Conservation (phyloP, 169 alveolate species). For the Plasmodium gaboni region DNA sequence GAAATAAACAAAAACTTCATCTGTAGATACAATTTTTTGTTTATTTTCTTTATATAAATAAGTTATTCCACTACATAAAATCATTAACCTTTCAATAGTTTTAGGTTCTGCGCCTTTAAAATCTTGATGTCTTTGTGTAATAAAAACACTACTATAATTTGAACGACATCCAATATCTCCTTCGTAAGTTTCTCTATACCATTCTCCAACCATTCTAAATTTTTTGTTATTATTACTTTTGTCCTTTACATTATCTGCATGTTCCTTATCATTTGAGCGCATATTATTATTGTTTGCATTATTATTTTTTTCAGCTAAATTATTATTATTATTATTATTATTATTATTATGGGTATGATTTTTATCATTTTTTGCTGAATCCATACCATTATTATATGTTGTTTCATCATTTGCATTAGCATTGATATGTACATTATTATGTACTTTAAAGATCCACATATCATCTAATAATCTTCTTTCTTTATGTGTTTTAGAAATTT, state of each 20-base stretch:
- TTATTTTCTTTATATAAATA: constrained; percentile 57
- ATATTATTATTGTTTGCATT: not conserved
- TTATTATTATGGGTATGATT: constrained; percentile 12
- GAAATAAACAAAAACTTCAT: constrained; percentile 85
- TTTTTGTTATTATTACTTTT: constrained; percentile 5
- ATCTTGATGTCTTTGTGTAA: constrained; percentile 90
- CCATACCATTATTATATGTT: not conserved
- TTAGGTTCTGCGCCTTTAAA: constrained; percentile 85
- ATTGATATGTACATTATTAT: not conserved
- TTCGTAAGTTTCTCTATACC: constrained; percentile 87
- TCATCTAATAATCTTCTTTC: constrained; percentile 87
- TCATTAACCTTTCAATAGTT: constrained; percentile 86
- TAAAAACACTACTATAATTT: constrained; percentile 88
- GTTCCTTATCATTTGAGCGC: not conserved
- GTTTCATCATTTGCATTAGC: not conserved
- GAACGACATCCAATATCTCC: constrained; percentile 90
- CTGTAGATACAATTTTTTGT: constrained; percentile 82
- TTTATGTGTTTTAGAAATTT: constrained; percentile 77
- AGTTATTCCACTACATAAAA: constrained; percentile 86
- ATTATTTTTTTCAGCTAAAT: constrained; percentile 1
- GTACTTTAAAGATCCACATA: constrained; percentile 87
- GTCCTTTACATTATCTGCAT: not conserved
- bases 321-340: not conserved
- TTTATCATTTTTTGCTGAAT: not conserved
- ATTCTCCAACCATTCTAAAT: constrained; percentile 79